phyloP scores from a whole-genome alignment of 495 filamentous ascomycete species.

The Penicillium diatomitis region DNA sequence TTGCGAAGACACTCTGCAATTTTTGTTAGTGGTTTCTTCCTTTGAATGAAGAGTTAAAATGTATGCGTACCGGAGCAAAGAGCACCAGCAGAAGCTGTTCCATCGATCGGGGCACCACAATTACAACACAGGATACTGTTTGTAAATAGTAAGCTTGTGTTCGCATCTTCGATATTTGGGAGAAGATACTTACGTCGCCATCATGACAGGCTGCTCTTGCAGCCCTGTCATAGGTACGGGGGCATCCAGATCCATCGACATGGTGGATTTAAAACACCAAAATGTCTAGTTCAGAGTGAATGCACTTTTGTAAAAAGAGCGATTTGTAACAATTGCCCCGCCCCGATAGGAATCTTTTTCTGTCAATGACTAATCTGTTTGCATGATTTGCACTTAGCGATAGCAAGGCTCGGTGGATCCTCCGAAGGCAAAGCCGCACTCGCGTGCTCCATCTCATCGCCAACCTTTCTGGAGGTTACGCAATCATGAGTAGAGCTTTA shows the following conservation, averaged over 20 bases:
- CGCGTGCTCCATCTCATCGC: conserved; percentile 2
- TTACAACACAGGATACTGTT: conserved; percentile 85
- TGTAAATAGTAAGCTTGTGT: conserved; percentile 8
- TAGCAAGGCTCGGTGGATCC: conserved; percentile 3
- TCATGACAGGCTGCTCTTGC: conserved; percentile 34
- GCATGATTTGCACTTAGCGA: conserved; percentile 14
- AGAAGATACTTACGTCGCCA: conserved; percentile 48
- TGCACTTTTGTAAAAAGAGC: conserved; percentile 3
- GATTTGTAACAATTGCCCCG: conserved; percentile 25
- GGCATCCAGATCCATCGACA: conserved; percentile 66
- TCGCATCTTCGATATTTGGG: conserved; percentile 9
- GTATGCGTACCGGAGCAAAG: conserved; percentile 52
- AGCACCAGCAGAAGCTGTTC: conserved; percentile 75
- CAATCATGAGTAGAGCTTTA: conserved; percentile 24
- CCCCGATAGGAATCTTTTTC: conserved; percentile 13
- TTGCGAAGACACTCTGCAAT: conserved; percentile 73
- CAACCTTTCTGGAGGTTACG: background rate
- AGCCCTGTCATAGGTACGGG: conserved; percentile 46
- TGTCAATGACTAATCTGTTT: conserved; percentile 22
- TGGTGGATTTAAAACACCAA: conserved; percentile 19
- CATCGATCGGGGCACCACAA: conserved; percentile 89
- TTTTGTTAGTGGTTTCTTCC: background rate
- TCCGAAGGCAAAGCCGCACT: conserved; percentile 1
- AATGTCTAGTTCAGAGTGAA: conserved; percentile 1
- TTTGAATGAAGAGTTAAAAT: background rate